Conservation (phyloP, 1,284 basidiomycete species). For the Moniliophthora roreri region DNA sequence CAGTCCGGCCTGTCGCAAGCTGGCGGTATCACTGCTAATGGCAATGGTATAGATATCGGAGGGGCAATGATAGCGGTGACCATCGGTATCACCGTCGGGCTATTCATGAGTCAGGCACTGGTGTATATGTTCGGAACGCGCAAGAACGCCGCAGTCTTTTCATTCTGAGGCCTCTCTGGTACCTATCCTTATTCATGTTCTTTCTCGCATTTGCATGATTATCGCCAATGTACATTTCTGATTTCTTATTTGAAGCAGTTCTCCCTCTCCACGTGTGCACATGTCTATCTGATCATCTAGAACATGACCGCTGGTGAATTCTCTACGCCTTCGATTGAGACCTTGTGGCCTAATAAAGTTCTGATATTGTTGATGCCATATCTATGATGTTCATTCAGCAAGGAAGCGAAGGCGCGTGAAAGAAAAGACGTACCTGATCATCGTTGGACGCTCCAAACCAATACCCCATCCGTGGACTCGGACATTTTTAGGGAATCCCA, state of each 20-base stretch:
- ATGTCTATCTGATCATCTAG: slow-evolving; percentile 32
- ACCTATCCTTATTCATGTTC: neutral
- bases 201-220: neutral
- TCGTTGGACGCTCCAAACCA: slow-evolving; percentile 95
- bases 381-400: slow-evolving; percentile 33
- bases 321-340: slow-evolving; percentile 87
- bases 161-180: slow-evolving; percentile 46
- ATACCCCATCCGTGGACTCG: slow-evolving; percentile 98
- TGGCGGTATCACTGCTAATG: slow-evolving; percentile 73
- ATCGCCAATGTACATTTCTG: neutral
- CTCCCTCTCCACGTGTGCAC: slow-evolving; percentile 3
- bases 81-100: slow-evolving; percentile 88
- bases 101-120: slow-evolving; percentile 85
- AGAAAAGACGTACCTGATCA: slow-evolving; percentile 80
- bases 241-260: slow-evolving; percentile 8
- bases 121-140: slow-evolving; percentile 84
- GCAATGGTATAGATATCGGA: slow-evolving; percentile 72
- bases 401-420: neutral
- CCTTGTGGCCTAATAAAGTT: slow-evolving; percentile 97
- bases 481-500: slow-evolving; percentile 98
- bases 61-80: slow-evolving; percentile 87
- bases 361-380: slow-evolving; percentile 95
- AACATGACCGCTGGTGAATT: slow-evolving; percentile 90
- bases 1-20: slow-evolving; percentile 86
- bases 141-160: slow-evolving; percentile 83